Percentiles rank a stretch among this genome's conserved stretches.
phyloP scores from a whole-genome alignment of 169 alveolate genomes.

The Plasmodium knowlesi region DNA sequence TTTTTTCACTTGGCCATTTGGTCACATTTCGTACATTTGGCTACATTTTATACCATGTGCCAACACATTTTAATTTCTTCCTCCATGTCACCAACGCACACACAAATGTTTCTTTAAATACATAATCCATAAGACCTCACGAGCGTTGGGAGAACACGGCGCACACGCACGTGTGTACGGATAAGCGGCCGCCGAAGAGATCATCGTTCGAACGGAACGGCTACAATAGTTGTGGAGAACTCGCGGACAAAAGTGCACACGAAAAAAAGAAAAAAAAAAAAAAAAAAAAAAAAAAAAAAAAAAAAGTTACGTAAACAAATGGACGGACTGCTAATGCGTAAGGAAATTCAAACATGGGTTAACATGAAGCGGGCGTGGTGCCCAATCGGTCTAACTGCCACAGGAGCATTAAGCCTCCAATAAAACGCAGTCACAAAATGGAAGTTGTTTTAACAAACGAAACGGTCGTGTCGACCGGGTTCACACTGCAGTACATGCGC shows the following conservation, averaged over 20 bases:
- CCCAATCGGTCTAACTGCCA: neutral
- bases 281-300: conserved; percentile 21
- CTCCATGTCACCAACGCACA: neutral
- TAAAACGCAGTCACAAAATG: conserved; percentile 4
- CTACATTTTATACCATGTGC: too few species aligned
- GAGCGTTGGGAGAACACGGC: neutral
- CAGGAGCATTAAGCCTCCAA: neutral
- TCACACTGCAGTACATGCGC: conserved; percentile 54
- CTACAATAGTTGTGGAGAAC: neutral
- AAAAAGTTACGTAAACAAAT: conserved; percentile 3
- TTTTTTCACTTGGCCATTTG: neutral
- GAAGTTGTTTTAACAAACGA: conserved; percentile 50
- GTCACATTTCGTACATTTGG: neutral
- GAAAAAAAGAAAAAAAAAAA: neutral
- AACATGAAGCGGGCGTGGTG: neutral
- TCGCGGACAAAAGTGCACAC: neutral
- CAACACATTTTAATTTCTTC: neutral
- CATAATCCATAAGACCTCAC: neutral
- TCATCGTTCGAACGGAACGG: neutral
- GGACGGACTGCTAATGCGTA: neutral
- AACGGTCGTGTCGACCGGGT: conserved; percentile 43
- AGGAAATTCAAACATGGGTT: neutral
- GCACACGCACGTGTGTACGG: neutral
- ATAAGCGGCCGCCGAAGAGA: neutral
- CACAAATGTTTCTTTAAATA: neutral